These are phyloP conservation scores for Boletus bicolor DNA, from an alignment of 768 basidiomycete species.

Conservation along the genomic window DNA sequence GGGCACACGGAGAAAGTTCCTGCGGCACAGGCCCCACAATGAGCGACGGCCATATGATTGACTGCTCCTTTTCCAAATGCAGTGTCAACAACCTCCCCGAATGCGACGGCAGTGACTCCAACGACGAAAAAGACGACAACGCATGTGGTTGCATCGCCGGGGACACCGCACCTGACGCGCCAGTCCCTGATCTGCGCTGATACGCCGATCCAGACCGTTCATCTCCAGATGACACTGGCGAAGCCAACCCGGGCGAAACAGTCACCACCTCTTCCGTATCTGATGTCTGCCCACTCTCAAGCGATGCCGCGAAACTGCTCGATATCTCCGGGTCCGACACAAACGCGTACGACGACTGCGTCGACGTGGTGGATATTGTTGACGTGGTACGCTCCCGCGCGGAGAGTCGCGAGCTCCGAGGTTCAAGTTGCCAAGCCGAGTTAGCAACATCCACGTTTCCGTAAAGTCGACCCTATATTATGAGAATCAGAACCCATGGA, in stretches of 20 bases:
- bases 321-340: constrained; percentile 84
- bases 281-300: constrained; percentile 70
- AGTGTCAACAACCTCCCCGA: constrained; percentile 72
- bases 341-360: constrained; percentile 77
- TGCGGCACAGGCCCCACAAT: constrained; percentile 71
- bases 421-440: constrained; percentile 80
- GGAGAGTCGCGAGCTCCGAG: constrained; percentile 48
- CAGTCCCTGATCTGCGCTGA: constrained; percentile 19
- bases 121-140: constrained; percentile 73
- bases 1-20: constrained; percentile 49
- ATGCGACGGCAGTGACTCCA: constrained; percentile 63
- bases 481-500: not conserved
- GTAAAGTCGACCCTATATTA: constrained; percentile 65
- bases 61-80: constrained; percentile 76
- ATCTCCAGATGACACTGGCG: constrained; percentile 60
- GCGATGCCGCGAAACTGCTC: constrained; percentile 78
- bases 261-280: constrained; percentile 62
- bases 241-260: constrained; percentile 58
- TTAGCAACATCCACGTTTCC: constrained; percentile 61
- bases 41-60: constrained; percentile 80
- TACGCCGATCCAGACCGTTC: constrained; percentile 34
- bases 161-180: constrained; percentile 53
- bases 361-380: constrained; percentile 69
- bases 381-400: constrained; percentile 73
- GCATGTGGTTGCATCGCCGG: constrained; percentile 52